phyloP scores from a whole-genome alignment of 345 rosid genomes.

The Turnera subulata region DNA sequence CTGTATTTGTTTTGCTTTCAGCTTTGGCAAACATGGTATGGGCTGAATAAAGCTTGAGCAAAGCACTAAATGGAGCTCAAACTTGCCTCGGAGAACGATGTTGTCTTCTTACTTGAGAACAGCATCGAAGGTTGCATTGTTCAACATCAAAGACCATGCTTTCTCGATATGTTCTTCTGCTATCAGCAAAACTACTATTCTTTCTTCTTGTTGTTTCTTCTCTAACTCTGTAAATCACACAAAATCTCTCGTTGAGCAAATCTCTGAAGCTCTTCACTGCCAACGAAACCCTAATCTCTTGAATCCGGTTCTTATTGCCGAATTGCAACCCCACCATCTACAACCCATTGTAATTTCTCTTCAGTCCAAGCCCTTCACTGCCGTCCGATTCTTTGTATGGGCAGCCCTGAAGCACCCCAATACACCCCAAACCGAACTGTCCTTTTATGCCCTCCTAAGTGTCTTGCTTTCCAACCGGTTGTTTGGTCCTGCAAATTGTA shows the following conservation, averaged over 20 bases:
- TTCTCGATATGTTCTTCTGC: too few species aligned
- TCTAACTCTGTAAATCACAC: background rate
- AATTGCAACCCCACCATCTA: background rate
- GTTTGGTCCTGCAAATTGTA: conserved; percentile 30
- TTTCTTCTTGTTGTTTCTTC: background rate
- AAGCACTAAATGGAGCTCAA: too few species aligned
- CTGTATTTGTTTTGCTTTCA: too few species aligned
- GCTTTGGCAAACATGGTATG: too few species aligned
- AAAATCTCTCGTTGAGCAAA: background rate
- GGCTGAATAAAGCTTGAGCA: too few species aligned
- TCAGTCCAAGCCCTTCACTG: background rate
- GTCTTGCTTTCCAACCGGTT: conserved; percentile 30
- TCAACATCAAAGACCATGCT: too few species aligned
- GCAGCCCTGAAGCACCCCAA: background rate
- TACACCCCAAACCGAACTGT: conserved; percentile 12
- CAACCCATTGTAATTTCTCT: background rate
- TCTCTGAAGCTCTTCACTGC: background rate
- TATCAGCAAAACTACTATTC: too few species aligned
- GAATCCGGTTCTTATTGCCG: background rate
- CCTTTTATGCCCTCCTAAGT: conserved; percentile 31
- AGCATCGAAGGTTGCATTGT: too few species aligned
- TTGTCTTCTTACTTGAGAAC: too few species aligned
- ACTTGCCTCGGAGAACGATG: too few species aligned
- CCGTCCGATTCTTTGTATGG: conserved; percentile 2
- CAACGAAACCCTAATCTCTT: background rate